Evolutionary conservation across 2,329 filamentous ascomycete genomes (phyloP).

Genomic region (Pseudocercospora eumusae): DNA sequence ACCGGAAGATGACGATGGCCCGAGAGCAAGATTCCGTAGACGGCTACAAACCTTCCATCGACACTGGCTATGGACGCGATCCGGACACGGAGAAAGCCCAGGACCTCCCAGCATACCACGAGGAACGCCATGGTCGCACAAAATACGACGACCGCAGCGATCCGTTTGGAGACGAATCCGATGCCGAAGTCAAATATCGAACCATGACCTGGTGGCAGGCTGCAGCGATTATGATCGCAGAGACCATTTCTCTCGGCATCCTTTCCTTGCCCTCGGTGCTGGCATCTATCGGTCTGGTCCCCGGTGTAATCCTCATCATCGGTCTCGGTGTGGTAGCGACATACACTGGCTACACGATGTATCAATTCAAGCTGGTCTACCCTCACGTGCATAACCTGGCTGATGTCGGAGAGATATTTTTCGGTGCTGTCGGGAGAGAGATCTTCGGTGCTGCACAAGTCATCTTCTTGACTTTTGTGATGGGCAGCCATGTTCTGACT

Average conservation of each 20-base stretch:
- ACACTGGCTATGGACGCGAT: conserved; percentile 9
- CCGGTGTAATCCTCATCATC: conserved; percentile 58
- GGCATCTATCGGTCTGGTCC: conserved; percentile 55
- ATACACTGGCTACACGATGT: conserved; percentile 62
- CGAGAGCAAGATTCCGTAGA: conserved; percentile 10
- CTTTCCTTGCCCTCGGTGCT: conserved; percentile 58
- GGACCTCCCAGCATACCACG: conserved; percentile 9
- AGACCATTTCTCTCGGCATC: conserved; percentile 59
- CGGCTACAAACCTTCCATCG: conserved; percentile 15
- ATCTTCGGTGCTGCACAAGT: conserved; percentile 64
- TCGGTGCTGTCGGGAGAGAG: conserved; percentile 64
- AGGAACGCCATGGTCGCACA: conserved; percentile 5
- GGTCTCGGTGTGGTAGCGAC: conserved; percentile 58
- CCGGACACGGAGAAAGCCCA: conserved; percentile 15
- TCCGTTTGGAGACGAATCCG: conserved; percentile 26
- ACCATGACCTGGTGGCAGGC: conserved; percentile 53
- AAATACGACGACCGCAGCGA: conserved; percentile 20
- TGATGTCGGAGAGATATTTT: conserved; percentile 65
- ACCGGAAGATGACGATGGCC: neutral
- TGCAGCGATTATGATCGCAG: conserved; percentile 55
- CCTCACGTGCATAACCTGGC: conserved; percentile 61
- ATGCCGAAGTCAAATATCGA: conserved; percentile 51
- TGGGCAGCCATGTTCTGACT: conserved; percentile 68
- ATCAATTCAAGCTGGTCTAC: conserved; percentile 59
- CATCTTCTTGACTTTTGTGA: conserved; percentile 68